Percentiles rank a stretch among this genome's conserved stretches.
Evolutionary conservation across 169 alveolate species (phyloP).

Genomic region (Plasmodium blacklocki): DNA sequence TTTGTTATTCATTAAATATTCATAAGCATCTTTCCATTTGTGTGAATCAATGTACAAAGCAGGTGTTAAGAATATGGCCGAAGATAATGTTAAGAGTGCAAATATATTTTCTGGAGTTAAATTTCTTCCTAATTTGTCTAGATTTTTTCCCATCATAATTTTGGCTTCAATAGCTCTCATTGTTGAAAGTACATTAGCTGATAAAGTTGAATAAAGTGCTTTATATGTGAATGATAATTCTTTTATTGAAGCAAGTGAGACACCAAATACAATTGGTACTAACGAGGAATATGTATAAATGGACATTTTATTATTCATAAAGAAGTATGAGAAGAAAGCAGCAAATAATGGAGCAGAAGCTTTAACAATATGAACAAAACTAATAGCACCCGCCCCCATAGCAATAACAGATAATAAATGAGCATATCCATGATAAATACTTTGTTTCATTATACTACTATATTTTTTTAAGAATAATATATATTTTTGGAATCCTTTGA

Average conservation of each 20-base stretch:
- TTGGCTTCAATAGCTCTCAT: constrained; percentile 82
- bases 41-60: constrained; percentile 71
- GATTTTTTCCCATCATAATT: constrained; percentile 80
- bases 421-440: constrained; percentile 77
- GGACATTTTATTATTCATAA: constrained; percentile 77
- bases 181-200: constrained; percentile 79
- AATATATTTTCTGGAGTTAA: constrained; percentile 80
- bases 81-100: constrained; percentile 75
- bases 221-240: constrained; percentile 76
- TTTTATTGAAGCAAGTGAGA: constrained; percentile 81
- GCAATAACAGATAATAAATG: constrained; percentile 83
- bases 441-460: constrained; percentile 77
- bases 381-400: constrained; percentile 82
- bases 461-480: constrained; percentile 57
- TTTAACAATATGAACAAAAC: constrained; percentile 83
- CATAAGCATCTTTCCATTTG: constrained; percentile 63
- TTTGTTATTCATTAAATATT: constrained; percentile 43
- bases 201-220: constrained; percentile 79
- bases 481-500: constrained; percentile 61
- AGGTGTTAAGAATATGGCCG: constrained; percentile 82
- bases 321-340: constrained; percentile 78
- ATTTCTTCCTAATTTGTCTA: constrained; percentile 81
- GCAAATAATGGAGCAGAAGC: constrained; percentile 84
- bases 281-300: constrained; percentile 80
- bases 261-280: constrained; percentile 85